A percentile compares a stretch with the other conserved stretches of the same genome.
Evolutionary conservation across 352 stramenopile genomes (phyloP).

Genomic region (Pseudoperonospora humuli): DNA sequence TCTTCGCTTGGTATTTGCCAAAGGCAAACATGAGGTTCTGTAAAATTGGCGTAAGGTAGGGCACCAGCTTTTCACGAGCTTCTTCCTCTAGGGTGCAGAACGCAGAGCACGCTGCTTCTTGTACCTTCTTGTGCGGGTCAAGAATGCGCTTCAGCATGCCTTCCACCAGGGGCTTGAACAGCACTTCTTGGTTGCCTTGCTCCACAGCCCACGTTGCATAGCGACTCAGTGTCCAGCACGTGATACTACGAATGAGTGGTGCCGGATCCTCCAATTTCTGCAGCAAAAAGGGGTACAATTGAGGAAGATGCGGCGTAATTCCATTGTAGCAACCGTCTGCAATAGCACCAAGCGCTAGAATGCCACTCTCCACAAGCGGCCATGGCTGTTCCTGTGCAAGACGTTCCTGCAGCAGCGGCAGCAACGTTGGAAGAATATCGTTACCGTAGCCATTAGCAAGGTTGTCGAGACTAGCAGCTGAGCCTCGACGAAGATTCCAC

Average conservation of each 20-base stretch:
- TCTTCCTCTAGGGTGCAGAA: conserved; percentile 94
- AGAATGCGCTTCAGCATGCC: conserved; percentile 85
- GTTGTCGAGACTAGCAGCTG: conserved; percentile 92
- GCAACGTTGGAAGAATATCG: conserved; percentile 87
- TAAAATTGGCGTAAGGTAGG: conserved; percentile 90
- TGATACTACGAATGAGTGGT: conserved; percentile 91
- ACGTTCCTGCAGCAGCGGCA: conserved; percentile 89
- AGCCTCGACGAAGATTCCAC: conserved; percentile 94
- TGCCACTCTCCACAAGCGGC: conserved; percentile 91
- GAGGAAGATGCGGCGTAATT: conserved; percentile 87
- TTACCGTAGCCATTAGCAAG: conserved; percentile 90
- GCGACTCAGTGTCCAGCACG: conserved; percentile 90
- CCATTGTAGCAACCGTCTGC: conserved; percentile 91
- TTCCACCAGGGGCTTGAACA: conserved; percentile 74
- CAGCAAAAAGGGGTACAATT: conserved; percentile 93
- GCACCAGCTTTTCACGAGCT: conserved; percentile 87
- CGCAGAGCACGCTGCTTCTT: conserved; percentile 91
- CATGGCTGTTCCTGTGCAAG: conserved; percentile 88
- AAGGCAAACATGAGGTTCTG: conserved; percentile 90
- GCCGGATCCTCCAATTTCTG: conserved; percentile 84
- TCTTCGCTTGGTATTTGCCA: conserved; percentile 90
- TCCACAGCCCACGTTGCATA: conserved; percentile 91
- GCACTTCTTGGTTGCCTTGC: conserved; percentile 76
- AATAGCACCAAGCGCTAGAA: conserved; percentile 93
- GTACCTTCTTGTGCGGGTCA: conserved; percentile 92